Conservation (phyloP, 805 yeast species). For the Metschnikowia corniflorae region DNA sequence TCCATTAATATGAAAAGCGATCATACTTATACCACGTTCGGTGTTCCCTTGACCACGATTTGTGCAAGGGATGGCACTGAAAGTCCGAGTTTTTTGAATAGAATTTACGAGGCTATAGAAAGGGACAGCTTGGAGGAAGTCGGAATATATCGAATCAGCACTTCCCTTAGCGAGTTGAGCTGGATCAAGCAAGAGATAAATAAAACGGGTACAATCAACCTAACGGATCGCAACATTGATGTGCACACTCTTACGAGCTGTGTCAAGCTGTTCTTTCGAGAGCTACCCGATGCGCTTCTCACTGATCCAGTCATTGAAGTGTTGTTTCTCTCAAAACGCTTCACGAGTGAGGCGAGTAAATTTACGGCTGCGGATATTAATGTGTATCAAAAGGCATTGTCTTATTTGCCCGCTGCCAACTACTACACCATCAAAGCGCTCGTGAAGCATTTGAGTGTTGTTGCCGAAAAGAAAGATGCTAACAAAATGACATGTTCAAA, state of each 20-base stretch:
- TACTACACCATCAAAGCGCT: constrained; percentile 65
- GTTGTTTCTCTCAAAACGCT: constrained; percentile 42
- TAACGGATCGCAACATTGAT: constrained; percentile 57
- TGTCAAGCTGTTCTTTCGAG: constrained; percentile 78
- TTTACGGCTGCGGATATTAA: constrained; percentile 7
- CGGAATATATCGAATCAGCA: constrained; percentile 77
- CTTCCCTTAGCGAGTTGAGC: constrained; percentile 46
- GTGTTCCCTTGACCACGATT: constrained; percentile 75
- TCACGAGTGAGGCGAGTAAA: constrained; percentile 11
- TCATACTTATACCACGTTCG: constrained; percentile 54
- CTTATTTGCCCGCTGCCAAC: constrained; percentile 58
- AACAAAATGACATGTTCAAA: constrained; percentile 90
- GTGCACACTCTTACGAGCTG: constrained; percentile 86
- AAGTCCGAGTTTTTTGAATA: constrained; percentile 64
- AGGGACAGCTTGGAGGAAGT: constrained; percentile 84
- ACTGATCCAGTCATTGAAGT: constrained; percentile 62
- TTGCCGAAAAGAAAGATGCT: constrained; percentile 59
- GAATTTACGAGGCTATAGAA: constrained; percentile 73
- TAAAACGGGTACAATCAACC: constrained; percentile 43
- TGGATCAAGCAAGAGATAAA: constrained; percentile 45
- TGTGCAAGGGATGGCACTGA: constrained; percentile 65
- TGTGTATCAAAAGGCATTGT: constrained; percentile 29
- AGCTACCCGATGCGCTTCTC: constrained; percentile 79
- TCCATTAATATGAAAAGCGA: constrained; percentile 25
- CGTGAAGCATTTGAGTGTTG: constrained; percentile 63